Evolutionary conservation across 495 filamentous ascomycete species (phyloP), one percentile per base, ranked within the genome.

Genomic region (Penicillium odoratum): DNA sequence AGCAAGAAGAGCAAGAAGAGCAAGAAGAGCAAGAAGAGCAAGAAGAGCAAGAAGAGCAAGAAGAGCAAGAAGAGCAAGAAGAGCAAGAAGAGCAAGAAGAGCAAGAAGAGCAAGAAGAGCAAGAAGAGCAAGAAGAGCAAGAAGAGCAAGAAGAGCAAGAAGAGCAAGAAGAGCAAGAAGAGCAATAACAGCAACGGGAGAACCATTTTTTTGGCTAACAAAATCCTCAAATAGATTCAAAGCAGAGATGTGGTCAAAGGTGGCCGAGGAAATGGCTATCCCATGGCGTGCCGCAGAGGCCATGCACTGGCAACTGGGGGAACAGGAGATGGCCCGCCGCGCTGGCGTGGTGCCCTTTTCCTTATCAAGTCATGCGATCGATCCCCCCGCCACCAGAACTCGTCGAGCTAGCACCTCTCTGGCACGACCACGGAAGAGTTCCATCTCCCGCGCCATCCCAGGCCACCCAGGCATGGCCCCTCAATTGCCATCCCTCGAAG

Each of bases 261-360:
- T 98, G 5, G 90, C 92, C 34, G 88, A 90, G 69, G 94, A 98
- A 75, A 92, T 98, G 88, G 85, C 84, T n/a, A 87, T 97, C 61
- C 94, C 94, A 28, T 98, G 93, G 93, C 85, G 93, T 52, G 90
- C 94, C 7, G 93, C 90, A 31, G 94, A 98, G 74, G 91, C 90
- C 15, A 97, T 97, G 93, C 94, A 98, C 74, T 98, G 94, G 94
- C 89, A 95, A 65, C 74, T 98, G 18, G 94, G 94, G 51, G 93
- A 96, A 70, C 77, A 83, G 62, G 94, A 97, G 56, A 97, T 98
- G 89, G 91, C 91, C 33, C 82, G 87, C 54, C 88, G 91, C 55
- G 91, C 91, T n/a, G 90, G 91, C 16, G 88, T 89, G 33, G 83
- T 89, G 40, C 90, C 90, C 3, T 95, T 93, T 68, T 83, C 87